Evolutionary conservation across 345 rosid species (phyloP).

Genomic region (Brassica napus): DNA sequence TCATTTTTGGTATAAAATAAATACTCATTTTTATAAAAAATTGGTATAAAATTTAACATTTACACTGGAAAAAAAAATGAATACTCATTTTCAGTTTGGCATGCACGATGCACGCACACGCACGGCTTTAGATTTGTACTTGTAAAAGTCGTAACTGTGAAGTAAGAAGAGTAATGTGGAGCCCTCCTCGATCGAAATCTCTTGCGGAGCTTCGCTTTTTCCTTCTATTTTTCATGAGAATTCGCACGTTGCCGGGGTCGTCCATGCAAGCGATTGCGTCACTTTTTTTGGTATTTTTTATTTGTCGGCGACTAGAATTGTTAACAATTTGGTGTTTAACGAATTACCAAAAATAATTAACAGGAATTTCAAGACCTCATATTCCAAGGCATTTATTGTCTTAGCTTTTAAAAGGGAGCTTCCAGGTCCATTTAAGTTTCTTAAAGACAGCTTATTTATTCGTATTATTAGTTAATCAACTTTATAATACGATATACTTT

Average conservation of each 20-base stretch:
- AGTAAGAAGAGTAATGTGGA: constrained; percentile 27
- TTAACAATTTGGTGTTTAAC: background rate
- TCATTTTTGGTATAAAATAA: too few relatives aligned
- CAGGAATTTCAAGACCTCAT: constrained; percentile 15
- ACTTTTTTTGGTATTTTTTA: background rate
- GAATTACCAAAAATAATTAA: background rate
- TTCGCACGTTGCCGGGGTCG: constrained; percentile 5
- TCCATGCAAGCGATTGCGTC: background rate
- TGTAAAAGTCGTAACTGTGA: background rate
- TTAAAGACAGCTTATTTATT: too few relatives aligned
- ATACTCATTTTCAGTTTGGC: background rate
- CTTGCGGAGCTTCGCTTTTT: constrained; percentile 21
- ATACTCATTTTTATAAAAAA: too few relatives aligned
- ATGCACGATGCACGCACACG: constrained; percentile 13
- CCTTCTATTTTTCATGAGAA: background rate
- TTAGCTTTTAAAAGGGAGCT: constrained; percentile 4
- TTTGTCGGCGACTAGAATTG: background rate
- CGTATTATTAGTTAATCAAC: too few relatives aligned
- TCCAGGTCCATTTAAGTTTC: constrained; percentile 34
- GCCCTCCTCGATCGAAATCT: constrained; percentile 29
- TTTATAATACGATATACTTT: too few relatives aligned
- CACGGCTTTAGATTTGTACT: background rate
- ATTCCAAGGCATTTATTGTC: constrained; percentile 23
- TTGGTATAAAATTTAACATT: too few relatives aligned
- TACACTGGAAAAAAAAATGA: background rate